Evolutionary conservation across 257 asterid genomes (phyloP), one percentile per base, ranked within the genome.

Genomic region (Voacanga thouarsii): DNA sequence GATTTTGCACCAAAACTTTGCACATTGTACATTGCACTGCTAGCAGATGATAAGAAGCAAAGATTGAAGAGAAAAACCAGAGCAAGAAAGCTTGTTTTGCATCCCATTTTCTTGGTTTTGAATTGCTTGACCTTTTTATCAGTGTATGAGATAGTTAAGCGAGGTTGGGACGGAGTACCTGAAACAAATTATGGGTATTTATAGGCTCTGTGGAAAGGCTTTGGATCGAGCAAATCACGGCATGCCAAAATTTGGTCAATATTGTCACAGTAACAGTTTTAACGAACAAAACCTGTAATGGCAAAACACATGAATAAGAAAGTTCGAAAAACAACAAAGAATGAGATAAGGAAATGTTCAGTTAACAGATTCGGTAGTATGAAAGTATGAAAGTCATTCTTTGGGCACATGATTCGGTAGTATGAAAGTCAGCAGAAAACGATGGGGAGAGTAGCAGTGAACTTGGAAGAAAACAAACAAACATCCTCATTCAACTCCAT

Each of bases 401-500:
- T 9, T 59, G 2, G 15, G 33, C 14, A 65, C 5, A 11, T 45
- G n/a, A 21, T 63, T 63, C 12, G 43, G 16, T 63, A 7, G 8
- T 26, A 12, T 33, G 3, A 12, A 63, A 63, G 69, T 23, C 6
- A 33, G 5, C 23, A 2, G 10, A 0, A 0, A 12, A 15, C 0
- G 10, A 19, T 14, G 7, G 3, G 1, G 0, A n/a, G 55, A 24
- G 10, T 3, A 14, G 26, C 2, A 30, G 10, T 11, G 41, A 64
- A 57, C 63, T 7, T 23, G 63, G 37, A 11, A 28, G 10, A 12
- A 10, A 10, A 33, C 37, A 64, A 64, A 61, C 67, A 61, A 61
- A 28, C 69, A 63, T 63, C 69, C 69, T 63, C 9, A 63, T 63
- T 63, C 69, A 63, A 63, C 69, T 63, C 67, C 67, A 61, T 26